phyloP scores from a whole-genome alignment of 2,329 filamentous ascomycete genomes.

The Lachnellula occidentalis region DNA sequence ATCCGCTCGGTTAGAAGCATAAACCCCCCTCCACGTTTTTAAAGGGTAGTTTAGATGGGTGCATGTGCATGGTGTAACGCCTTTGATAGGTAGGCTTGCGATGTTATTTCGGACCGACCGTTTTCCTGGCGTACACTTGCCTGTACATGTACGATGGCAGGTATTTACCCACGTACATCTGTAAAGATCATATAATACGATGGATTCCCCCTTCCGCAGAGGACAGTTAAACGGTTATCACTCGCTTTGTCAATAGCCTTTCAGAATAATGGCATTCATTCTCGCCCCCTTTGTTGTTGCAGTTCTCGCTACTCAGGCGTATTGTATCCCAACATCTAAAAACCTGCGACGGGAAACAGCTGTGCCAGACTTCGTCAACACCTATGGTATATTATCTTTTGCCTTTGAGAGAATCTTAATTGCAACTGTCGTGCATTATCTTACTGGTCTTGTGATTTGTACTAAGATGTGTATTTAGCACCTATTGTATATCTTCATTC shows the following conservation, averaged over 20 bases:
- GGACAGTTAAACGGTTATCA: neutral
- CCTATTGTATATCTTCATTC: constrained; percentile 43
- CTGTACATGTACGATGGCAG: neutral
- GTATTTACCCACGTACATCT: neutral
- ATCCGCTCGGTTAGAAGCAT: no score
- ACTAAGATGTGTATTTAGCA: constrained; percentile 28
- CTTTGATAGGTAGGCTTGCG: neutral
- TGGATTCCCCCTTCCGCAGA: neutral
- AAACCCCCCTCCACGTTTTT: no score
- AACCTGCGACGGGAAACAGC: neutral
- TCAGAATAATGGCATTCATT: neutral
- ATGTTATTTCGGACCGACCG: neutral
- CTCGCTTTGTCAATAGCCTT: neutral
- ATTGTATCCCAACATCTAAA: neutral
- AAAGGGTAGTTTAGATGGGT: no score
- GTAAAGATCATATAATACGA: neutral
- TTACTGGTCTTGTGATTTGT: neutral
- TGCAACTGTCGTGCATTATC: neutral
- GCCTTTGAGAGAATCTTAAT: neutral
- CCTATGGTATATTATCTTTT: neutral
- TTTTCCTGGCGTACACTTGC: neutral
- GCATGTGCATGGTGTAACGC: no score
- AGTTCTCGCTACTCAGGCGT: neutral
- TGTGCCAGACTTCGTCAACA: neutral
- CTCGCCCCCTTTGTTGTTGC: neutral